Conservation (phyloP, 2,329 filamentous ascomycete species). For the Microdochium trichocladiopsis region DNA sequence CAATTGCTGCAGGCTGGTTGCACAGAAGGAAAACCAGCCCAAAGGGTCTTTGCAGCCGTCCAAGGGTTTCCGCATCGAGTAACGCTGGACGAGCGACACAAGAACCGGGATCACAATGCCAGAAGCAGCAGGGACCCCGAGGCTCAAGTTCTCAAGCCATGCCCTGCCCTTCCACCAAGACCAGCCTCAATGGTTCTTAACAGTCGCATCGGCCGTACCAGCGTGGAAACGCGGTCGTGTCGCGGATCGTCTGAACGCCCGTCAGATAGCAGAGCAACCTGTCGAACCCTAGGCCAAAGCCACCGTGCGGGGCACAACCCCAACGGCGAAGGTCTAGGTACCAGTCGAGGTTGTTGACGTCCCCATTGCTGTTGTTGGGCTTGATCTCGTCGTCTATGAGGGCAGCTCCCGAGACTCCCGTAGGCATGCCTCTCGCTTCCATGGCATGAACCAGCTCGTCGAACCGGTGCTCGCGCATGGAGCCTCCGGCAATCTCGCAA, state of each 20-base stretch:
- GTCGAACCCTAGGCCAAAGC: slow-evolving; percentile 88
- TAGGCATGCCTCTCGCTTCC: slow-evolving; percentile 56
- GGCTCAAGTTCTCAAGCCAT: too few relatives aligned
- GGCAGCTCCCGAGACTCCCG: slow-evolving; percentile 15
- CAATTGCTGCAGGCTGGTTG: neutral
- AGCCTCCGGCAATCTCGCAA: slow-evolving; percentile 83
- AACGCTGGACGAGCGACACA: neutral
- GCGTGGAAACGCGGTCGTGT: slow-evolving; percentile 80
- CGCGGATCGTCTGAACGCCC: slow-evolving; percentile 74
- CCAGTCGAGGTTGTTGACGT: slow-evolving; percentile 57
- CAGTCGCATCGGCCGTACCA: slow-evolving; percentile 60
- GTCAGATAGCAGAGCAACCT: slow-evolving; percentile 77
- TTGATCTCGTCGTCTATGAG: slow-evolving; percentile 6
- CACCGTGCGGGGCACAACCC: slow-evolving; percentile 87
- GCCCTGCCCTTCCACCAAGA: too few relatives aligned
- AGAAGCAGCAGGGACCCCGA: too few relatives aligned
- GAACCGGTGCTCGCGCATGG: slow-evolving; percentile 78
- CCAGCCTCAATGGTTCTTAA: slow-evolving; percentile 15
- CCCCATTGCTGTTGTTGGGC: neutral
- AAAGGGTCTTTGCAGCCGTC: neutral
- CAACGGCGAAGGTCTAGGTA: slow-evolving; percentile 83
- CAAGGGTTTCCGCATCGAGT: neutral
- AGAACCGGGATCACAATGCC: too few relatives aligned
- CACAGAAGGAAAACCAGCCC: neutral
- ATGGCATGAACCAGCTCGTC: slow-evolving; percentile 62